Conservation (phyloP, 305 asterid species). For the Solanum chacoense region DNA sequence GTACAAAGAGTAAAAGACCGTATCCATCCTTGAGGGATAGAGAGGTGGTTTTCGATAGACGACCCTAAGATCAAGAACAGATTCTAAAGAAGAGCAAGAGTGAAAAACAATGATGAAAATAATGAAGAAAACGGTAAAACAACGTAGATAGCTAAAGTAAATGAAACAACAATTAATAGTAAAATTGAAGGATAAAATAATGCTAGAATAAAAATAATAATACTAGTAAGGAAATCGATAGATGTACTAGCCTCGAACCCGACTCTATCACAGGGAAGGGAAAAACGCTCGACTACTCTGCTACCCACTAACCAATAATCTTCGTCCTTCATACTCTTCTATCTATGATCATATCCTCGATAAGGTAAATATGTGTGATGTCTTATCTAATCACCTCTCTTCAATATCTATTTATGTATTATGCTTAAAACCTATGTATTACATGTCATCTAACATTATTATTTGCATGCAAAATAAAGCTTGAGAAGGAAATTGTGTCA, state of each 20-base stretch:
- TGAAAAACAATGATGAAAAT: not conserved
- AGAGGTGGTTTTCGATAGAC: not conserved
- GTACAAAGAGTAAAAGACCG: not conserved
- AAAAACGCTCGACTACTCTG: not conserved
- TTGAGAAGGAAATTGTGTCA: conserved; percentile 28
- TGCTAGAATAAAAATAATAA: not conserved
- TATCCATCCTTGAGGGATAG: not conserved
- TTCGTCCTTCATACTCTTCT: not conserved
- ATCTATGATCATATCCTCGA: not conserved
- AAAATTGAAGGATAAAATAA: not conserved
- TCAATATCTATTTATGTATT: no score
- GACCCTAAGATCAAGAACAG: not conserved
- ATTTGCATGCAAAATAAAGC: conserved; percentile 5
- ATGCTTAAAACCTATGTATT: not conserved
- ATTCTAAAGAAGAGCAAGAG: not conserved
- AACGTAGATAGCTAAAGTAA: not conserved
- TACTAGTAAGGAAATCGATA: not conserved
- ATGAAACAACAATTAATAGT: not conserved
- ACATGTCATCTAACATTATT: not conserved
- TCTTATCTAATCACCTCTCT: not conserved
- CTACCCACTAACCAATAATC: not conserved
- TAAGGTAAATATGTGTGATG: not conserved
- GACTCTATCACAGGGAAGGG: not conserved
- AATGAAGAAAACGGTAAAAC: not conserved
- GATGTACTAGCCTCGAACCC: not conserved